These are phyloP conservation scores for Chaetoscypha palmicola DNA, from an alignment of 2,329 filamentous ascomycete genomes.

Conservation along the genomic window DNA sequence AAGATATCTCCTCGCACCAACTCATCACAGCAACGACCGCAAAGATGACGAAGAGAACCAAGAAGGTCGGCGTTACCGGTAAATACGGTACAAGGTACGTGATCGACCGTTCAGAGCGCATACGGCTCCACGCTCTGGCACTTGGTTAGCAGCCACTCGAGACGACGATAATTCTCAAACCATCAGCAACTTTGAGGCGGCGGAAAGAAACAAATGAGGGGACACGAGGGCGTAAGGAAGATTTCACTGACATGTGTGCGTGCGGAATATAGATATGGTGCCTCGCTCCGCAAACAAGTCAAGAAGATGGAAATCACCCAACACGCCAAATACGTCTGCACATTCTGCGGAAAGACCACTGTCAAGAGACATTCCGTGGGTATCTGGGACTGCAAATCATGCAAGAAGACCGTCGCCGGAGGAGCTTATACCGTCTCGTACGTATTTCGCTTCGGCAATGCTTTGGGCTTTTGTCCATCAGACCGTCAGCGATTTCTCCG, in stretches of 20 bases:
- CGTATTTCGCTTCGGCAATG: conserved; percentile 51
- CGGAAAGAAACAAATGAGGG: too few relatives aligned
- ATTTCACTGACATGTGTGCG: conserved; percentile 18
- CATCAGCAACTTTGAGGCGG: too few relatives aligned
- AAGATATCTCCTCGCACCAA: conserved; percentile 15
- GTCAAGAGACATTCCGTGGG: conserved; percentile 87
- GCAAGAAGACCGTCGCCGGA: conserved; percentile 89
- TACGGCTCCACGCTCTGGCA: background rate
- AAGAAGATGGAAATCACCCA: conserved; percentile 99
- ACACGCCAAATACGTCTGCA: conserved; percentile 95
- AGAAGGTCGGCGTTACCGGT: conserved; percentile 98
- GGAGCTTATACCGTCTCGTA: conserved; percentile 96
- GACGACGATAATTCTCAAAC: too few relatives aligned
- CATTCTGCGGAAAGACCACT: conserved; percentile 96
- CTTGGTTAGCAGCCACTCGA: too few relatives aligned
- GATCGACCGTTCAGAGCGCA: conserved; percentile 17
- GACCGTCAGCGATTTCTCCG: too few relatives aligned
- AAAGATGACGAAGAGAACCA: conserved; percentile 93
- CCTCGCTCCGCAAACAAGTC: conserved; percentile 96
- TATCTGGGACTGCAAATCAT: conserved; percentile 95
- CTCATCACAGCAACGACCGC: conserved; percentile 35
- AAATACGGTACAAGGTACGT: conserved; percentile 95
- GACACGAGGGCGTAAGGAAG: too few relatives aligned
- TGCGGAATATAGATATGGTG: conserved; percentile 69
- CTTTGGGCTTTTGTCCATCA: too few relatives aligned